Conservation (phyloP, 805 yeast species). For the Saccharomyces cerevisiae region DNA sequence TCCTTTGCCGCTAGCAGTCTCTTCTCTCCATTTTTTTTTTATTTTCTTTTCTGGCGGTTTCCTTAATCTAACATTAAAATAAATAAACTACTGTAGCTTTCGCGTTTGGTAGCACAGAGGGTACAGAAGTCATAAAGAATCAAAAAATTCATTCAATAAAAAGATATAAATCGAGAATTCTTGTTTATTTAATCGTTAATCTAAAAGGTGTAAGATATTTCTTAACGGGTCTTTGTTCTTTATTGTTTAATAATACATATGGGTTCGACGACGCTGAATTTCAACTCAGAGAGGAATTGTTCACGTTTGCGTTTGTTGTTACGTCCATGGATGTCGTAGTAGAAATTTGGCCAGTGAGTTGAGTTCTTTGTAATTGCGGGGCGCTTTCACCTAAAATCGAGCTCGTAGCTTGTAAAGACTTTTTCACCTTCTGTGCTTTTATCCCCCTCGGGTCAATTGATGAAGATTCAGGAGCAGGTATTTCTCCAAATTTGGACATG, state of each 20-base stretch:
- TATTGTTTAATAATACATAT: not conserved
- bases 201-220: not conserved
- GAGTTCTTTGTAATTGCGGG: not conserved
- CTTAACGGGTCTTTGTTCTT: not conserved
- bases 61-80: not conserved
- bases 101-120: not conserved
- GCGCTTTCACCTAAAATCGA: not conserved
- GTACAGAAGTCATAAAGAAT: not conserved
- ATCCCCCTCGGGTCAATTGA: not conserved
- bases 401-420: not conserved
- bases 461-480: conserved; percentile 27
- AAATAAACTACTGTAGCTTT: not conserved
- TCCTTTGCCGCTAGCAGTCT: not conserved
- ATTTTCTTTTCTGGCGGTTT: not conserved
- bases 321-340: not conserved
- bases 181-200: not conserved
- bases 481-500: conserved; percentile 38
- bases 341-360: not conserved
- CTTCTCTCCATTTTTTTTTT: not conserved
- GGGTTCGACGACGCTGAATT: not conserved
- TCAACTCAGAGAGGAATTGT: not conserved
- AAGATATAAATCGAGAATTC: not conserved
- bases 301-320: not conserved
- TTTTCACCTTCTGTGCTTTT: not conserved
- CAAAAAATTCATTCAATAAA: not conserved